Conservation (phyloP, 768 basidiomycete species). For the Lactarius akahatsu region DNA sequence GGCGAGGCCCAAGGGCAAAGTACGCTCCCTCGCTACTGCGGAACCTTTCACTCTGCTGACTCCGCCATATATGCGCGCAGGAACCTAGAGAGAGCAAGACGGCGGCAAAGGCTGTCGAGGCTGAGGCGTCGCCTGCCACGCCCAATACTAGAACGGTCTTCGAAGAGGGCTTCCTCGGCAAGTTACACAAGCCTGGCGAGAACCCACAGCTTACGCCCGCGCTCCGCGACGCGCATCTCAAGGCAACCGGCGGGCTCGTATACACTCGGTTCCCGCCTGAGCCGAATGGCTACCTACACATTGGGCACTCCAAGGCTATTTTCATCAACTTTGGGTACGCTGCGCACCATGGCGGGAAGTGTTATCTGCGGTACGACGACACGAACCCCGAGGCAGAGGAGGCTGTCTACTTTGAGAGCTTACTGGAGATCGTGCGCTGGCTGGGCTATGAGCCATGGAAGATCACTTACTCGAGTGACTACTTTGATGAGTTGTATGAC, state of each 20-base stretch:
- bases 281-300: slow-evolving; percentile 94
- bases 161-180: slow-evolving; percentile 90
- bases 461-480: slow-evolving; percentile 98
- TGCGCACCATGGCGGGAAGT: slow-evolving; percentile 86
- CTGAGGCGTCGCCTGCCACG: slow-evolving; percentile 39
- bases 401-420: slow-evolving; percentile 92
- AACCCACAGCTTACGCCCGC: slow-evolving; percentile 83
- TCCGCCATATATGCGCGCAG: slow-evolving; percentile 31
- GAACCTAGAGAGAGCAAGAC: slow-evolving; percentile 50
- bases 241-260: slow-evolving; percentile 76
- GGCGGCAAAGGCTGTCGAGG: slow-evolving; percentile 35
- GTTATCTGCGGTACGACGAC: slow-evolving; percentile 95
- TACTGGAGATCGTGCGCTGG: slow-evolving; percentile 94
- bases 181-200: slow-evolving; percentile 89
- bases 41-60: background rate
- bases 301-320: slow-evolving; percentile 98
- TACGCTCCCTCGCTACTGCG: slow-evolving; percentile 31
- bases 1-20: slow-evolving; percentile 67
- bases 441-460: slow-evolving; percentile 97
- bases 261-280: slow-evolving; percentile 98
- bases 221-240: slow-evolving; percentile 79
- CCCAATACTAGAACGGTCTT: slow-evolving; percentile 61
- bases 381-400: slow-evolving; percentile 99
- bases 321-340: slow-evolving; percentile 99
- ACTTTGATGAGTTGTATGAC: slow-evolving; percentile 84